Evolutionary conservation across 1,284 basidiomycete genomes (phyloP).

Genomic region (Papiliotrema terrestris): DNA sequence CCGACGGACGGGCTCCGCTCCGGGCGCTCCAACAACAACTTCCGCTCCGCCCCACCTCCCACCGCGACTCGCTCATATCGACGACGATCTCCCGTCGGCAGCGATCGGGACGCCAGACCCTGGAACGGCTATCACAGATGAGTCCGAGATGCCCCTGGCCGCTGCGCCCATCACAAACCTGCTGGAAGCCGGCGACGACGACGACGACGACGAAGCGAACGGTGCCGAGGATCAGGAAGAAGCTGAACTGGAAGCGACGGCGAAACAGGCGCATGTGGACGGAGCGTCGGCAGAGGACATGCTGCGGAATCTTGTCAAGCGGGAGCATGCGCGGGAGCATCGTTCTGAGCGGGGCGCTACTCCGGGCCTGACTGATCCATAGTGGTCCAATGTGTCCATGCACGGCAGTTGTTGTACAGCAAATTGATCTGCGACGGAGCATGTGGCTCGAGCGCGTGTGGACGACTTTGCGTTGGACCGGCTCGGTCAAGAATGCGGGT

Average conservation of each 20-base stretch:
- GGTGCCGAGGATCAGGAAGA: background rate
- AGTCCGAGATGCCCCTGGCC: background rate
- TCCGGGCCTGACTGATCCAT: too few relatives aligned
- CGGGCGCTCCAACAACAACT: too few relatives aligned
- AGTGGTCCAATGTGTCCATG: too few relatives aligned
- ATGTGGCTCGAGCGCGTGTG: too few relatives aligned
- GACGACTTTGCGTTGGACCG: too few relatives aligned
- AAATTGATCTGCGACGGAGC: too few relatives aligned
- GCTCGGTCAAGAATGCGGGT: too few relatives aligned
- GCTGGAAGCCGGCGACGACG: background rate
- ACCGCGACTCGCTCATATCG: too few relatives aligned
- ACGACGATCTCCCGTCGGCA: background rate
- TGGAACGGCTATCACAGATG: background rate
- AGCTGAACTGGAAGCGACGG: background rate
- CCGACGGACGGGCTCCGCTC: too few relatives aligned
- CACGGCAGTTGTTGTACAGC: background rate
- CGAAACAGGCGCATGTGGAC: background rate
- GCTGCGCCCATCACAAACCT: background rate
- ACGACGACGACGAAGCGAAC: background rate
- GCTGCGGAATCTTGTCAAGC: background rate
- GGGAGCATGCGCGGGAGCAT: background rate
- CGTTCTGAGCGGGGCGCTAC: background rate
- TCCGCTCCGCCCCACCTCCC: too few relatives aligned
- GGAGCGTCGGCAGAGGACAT: background rate
- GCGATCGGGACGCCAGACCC: background rate